Evolutionary conservation across 2,329 filamentous ascomycete species (phyloP), one percentile per base, ranked within the genome.

Genomic region (Talaromyces sp.): DNA sequence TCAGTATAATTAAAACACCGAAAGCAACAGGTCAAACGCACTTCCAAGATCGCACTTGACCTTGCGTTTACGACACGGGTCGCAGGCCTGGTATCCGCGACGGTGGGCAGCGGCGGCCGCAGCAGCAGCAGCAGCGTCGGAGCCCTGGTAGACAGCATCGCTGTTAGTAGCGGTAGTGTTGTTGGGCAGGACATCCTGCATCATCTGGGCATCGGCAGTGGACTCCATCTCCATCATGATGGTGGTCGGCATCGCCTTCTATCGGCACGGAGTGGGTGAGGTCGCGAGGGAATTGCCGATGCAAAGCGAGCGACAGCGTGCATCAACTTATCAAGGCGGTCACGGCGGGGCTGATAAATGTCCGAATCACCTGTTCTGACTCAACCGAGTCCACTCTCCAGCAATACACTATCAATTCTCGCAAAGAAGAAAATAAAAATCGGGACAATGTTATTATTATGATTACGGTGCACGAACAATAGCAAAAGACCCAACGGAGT

Each of bases 11-110:
- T 12, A 12, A 54, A 33, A 44, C 16, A n/a, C 55, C 27, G 31
- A 16, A 28, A 34, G 28, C 14, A 42, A 23, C 1, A 6, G 18
- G 7, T n/a, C 14, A 54, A 6, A 60, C 76, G 61, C 73, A 80
- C 78, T 80, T 66, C 78, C 78, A 60, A 81, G 68, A 66, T 80
- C 79, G 65, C 79, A 81, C 66, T 80, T 80, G 63, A 81, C 78
- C 67, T 81, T 81, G 64, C 79, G 77, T 66, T 79, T 79, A 61
- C 78, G 77, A 67, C 79, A 81, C 33, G 78, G 76, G 68, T 81
- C 78, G 69, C 79, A 81, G 51, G 79, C 79, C 72, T 81, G 79
- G 63, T 81, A 81, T 62, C 78, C 78, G 59, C 79, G 78, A 51
- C 79, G 76, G 67, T 81, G 78, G 57, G 72, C 69, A 23, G 75